Evolutionary conservation across 331 rosid species (phyloP), one percentile per base, ranked within the genome.

Genomic region (Cydonia oblonga): DNA sequence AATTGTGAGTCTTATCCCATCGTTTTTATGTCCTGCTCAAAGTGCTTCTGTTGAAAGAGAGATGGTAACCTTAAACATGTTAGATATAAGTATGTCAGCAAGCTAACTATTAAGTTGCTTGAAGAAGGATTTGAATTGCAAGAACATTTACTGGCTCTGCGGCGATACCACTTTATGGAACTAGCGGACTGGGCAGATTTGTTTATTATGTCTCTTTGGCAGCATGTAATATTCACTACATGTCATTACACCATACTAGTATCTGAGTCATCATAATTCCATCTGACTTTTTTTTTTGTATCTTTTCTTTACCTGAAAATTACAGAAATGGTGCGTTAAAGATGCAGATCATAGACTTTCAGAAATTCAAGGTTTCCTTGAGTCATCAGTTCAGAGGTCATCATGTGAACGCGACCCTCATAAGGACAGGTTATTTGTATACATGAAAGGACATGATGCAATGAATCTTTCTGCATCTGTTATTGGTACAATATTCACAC

Each of bases 171-270:
- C 82, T 91, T 93, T 73, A 91, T 93, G 98, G 98, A 93, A 82
- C 49, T 84, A 64, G 96, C 96, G 59, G 98, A 93, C 76, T 93
- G 98, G 98, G 96, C 96, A 79, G 96, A 91, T 91, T 81, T 90
- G 83, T 93, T 93, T 86, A 86, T 93, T 80, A 79, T 87, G 81
- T 86, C 91, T 70, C 96, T 93, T 69, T 91, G 96, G 95, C 81
- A 82, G 80, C 96, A 91, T 84, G 98, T 93, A 90, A 33, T 69
- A 65, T 77, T 13, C 10, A 22, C 32, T 53, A n/a, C 61, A 30
- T 32, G 32, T 30, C 53, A 70, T 13, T 32, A 20, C 26, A 11
- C 46, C 9, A 53, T 53, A 13, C 52, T 70, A 25, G 19, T 30
- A 3, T 69, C 58, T 82, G 72, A 28, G 75, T 79, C 32, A 26